Conservation (phyloP, 176 grass and related monocot genomes). For the Phyllostachys edulis region DNA sequence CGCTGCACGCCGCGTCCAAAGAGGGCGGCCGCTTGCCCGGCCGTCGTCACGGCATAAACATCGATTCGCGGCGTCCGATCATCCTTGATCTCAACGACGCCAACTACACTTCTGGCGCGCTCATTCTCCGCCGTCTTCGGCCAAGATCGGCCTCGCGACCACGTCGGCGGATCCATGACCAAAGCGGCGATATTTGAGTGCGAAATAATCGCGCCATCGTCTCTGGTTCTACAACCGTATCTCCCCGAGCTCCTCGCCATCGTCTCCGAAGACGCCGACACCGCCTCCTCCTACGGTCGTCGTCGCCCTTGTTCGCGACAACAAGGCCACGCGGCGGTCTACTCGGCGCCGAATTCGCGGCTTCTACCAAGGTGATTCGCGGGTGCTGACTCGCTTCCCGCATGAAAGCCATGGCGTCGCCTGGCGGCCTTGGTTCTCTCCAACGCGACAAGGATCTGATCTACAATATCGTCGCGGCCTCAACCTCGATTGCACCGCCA, state of each 20-base stretch:
- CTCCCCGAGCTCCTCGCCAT: background rate
- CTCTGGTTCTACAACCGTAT: constrained; percentile 4
- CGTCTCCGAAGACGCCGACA: background rate
- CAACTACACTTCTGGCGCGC: background rate
- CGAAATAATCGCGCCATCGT: background rate
- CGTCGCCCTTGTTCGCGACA: background rate
- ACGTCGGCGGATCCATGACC: background rate
- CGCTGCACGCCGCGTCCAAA: too few relatives aligned
- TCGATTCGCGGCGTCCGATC: background rate
- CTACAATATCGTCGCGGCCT: too few relatives aligned
- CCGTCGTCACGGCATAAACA: background rate
- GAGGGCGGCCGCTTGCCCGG: background rate
- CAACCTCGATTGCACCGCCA: too few relatives aligned
- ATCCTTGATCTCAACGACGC: background rate
- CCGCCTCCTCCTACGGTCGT: background rate
- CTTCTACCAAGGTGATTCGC: background rate
- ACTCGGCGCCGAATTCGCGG: background rate
- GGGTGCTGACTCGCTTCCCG: background rate
- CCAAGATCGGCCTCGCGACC: background rate
- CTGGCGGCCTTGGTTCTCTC: too few relatives aligned
- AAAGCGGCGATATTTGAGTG: background rate
- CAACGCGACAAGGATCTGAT: too few relatives aligned
- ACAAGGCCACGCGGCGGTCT: background rate
- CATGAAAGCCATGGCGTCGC: too few relatives aligned
- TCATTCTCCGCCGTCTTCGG: background rate